These are phyloP conservation scores for Hygrophoropsis aurantiaca DNA, from an alignment of 768 basidiomycete genomes.

Conservation along the genomic window DNA sequence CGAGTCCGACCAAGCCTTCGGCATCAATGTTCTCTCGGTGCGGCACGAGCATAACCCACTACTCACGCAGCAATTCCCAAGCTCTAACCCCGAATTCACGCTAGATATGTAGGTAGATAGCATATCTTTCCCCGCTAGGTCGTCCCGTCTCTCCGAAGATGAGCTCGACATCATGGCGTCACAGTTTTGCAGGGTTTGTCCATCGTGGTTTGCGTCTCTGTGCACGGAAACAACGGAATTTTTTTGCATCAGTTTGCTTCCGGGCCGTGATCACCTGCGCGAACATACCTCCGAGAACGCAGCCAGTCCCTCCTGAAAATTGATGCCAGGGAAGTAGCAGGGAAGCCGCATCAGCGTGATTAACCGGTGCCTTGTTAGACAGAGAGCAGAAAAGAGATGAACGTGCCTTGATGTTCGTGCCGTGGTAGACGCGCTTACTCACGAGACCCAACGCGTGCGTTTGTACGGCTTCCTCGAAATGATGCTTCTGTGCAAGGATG, in stretches of 20 bases:
- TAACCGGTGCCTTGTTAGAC: constrained; percentile 5
- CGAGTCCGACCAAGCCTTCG: too few relatives aligned
- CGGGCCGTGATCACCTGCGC: constrained; percentile 4
- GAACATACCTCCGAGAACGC: constrained; percentile 64
- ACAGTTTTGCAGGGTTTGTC: constrained; percentile 60
- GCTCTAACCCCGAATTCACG: too few relatives aligned
- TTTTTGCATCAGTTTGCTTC: not conserved
- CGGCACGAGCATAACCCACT: too few relatives aligned
- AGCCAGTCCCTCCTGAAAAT: constrained; percentile 60
- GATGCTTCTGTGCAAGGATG: constrained; percentile 51
- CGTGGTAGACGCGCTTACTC: constrained; percentile 54
- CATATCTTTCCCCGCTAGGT: not conserved
- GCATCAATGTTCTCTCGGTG: too few relatives aligned
- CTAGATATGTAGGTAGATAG: too few relatives aligned
- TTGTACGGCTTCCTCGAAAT: constrained; percentile 49
- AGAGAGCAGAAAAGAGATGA: constrained; percentile 1
- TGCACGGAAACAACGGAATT: not conserved
- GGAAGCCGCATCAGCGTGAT: not conserved
- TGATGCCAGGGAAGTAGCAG: not conserved
- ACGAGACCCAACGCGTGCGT: constrained; percentile 45
- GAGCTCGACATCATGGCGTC: constrained; percentile 2
- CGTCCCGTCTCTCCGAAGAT: not conserved
- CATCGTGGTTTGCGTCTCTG: constrained; percentile 53
- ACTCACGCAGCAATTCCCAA: too few relatives aligned
- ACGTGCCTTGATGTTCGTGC: constrained; percentile 69